Percentiles rank a stretch among this genome's conserved stretches.
Evolutionary conservation across 805 yeast species (phyloP).

Genomic region (Hyphopichia homilentoma): DNA sequence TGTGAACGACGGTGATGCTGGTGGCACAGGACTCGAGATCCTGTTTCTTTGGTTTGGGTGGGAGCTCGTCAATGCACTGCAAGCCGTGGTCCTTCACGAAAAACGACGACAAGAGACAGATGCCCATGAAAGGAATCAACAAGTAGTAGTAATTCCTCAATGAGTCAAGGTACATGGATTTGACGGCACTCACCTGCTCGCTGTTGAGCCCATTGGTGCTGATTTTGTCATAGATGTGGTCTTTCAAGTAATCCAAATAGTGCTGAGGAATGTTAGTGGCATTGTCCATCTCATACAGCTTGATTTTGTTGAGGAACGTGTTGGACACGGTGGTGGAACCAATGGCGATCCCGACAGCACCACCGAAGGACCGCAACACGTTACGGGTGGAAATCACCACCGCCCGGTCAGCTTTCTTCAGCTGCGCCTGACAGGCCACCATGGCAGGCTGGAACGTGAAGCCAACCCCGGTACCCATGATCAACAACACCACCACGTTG

Average conservation of each 20-base stretch:
- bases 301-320: conserved; percentile 22
- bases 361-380: conserved; percentile 56
- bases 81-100: conserved; percentile 34
- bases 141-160: conserved; percentile 32
- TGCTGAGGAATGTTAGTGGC: conserved; percentile 8
- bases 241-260: conserved; percentile 19
- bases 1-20: not conserved
- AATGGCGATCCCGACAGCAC: conserved; percentile 56
- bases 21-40: conserved; percentile 8
- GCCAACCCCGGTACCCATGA: conserved; percentile 37
- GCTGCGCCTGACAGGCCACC: conserved; percentile 54
- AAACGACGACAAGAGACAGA: conserved; percentile 27
- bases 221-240: conserved; percentile 22
- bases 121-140: conserved; percentile 30
- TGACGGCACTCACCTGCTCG: conserved; percentile 19
- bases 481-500: conserved; percentile 9
- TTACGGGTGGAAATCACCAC: conserved; percentile 57
- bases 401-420: conserved; percentile 50
- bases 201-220: conserved; percentile 14
- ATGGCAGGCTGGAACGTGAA: conserved; percentile 52
- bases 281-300: conserved; percentile 7
- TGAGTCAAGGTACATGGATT: conserved; percentile 28
- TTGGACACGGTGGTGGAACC: conserved; percentile 37
- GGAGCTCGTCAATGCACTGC: conserved; percentile 33
- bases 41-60: conserved; percentile 9